Percentiles rank a stretch among this genome's conserved stretches.
Conservation (phyloP, 768 basidiomycete species). For the Gyrodon lividus region DNA sequence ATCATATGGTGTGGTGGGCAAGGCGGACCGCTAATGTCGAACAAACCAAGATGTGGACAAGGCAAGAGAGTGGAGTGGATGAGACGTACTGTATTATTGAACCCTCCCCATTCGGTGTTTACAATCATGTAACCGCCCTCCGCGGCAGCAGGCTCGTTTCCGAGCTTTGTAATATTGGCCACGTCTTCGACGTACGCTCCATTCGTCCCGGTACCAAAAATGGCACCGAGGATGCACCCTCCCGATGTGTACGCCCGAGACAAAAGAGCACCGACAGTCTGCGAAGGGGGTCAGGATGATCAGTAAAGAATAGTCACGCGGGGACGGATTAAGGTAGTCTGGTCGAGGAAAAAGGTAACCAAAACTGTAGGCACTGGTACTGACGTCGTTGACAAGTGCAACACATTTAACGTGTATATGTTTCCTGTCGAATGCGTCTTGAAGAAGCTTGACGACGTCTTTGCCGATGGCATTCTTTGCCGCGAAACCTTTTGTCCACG, state of each 20-base stretch:
- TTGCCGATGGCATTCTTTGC: conserved; percentile 87
- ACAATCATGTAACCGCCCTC: conserved; percentile 85
- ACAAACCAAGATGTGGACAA: conserved; percentile 2
- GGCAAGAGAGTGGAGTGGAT: background rate
- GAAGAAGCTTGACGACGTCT: conserved; percentile 86
- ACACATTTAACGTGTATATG: conserved; percentile 90
- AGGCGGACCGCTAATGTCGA: conserved; percentile 61
- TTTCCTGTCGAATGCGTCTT: conserved; percentile 90
- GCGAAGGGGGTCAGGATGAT: conserved; percentile 1
- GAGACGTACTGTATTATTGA: conserved; percentile 83
- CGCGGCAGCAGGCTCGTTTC: conserved; percentile 54
- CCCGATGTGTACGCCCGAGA: conserved; percentile 94
- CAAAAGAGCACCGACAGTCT: conserved; percentile 95
- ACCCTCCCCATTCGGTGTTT: conserved; percentile 98
- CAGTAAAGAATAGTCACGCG: conserved; percentile 6
- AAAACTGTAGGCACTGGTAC: conserved; percentile 40
- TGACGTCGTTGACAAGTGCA: conserved; percentile 91
- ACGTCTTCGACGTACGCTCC: conserved; percentile 94
- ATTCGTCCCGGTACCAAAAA: conserved; percentile 98
- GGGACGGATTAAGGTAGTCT: conserved; percentile 3
- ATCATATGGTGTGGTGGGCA: conserved; percentile 89
- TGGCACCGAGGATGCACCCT: conserved; percentile 83
- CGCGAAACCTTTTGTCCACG: conserved; percentile 96
- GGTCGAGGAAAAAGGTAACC: background rate
- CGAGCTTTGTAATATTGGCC: conserved; percentile 81